phyloP scores from a whole-genome alignment of 2,329 filamentous ascomycete genomes.

The Aspergillus persii region DNA sequence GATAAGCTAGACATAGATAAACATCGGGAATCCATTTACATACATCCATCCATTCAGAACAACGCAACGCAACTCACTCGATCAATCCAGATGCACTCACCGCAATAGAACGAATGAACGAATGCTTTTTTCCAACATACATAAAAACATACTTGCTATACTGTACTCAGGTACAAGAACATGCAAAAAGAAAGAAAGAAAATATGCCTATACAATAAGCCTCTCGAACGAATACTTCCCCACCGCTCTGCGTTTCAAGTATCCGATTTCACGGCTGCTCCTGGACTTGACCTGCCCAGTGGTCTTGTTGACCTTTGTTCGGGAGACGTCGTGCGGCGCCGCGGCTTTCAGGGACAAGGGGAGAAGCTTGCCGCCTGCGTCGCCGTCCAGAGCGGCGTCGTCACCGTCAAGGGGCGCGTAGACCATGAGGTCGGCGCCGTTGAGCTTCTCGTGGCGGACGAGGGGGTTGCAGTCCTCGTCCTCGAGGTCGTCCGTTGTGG shows the following conservation, averaged over 20 bases:
- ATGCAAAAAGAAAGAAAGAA: too few species aligned
- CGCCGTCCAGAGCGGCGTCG: conserved; percentile 28
- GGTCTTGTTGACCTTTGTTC: conserved; percentile 55
- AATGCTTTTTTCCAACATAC: too few species aligned
- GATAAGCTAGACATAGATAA: too few species aligned
- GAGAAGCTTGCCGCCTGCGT: conserved; percentile 50
- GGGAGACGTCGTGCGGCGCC: conserved; percentile 43
- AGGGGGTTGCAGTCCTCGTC: conserved; percentile 15
- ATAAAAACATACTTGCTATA: too few species aligned
- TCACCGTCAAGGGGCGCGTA: conserved; percentile 28
- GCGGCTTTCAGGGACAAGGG: conserved; percentile 69
- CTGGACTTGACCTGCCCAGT: conserved; percentile 69
- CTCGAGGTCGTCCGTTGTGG: conserved; percentile 7
- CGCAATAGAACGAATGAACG: too few species aligned
- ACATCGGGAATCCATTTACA: too few species aligned
- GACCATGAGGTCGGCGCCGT: conserved; percentile 39
- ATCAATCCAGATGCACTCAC: too few species aligned
- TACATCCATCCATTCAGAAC: too few species aligned
- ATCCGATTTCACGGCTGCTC: conserved; percentile 70
- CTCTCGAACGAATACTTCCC: conserved; percentile 81
- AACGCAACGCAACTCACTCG: too few species aligned
- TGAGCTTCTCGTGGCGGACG: conserved; percentile 38
- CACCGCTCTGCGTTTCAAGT: conserved; percentile 74
- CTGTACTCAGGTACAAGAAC: too few species aligned
- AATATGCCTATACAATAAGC: conserved; percentile 58